A percentile compares a stretch with the other conserved stretches of the same genome.
These are phyloP conservation scores for Pneumocystis oryctolagi DNA, from an alignment of 1,139 yeast genomes.

Conservation along the genomic window DNA sequence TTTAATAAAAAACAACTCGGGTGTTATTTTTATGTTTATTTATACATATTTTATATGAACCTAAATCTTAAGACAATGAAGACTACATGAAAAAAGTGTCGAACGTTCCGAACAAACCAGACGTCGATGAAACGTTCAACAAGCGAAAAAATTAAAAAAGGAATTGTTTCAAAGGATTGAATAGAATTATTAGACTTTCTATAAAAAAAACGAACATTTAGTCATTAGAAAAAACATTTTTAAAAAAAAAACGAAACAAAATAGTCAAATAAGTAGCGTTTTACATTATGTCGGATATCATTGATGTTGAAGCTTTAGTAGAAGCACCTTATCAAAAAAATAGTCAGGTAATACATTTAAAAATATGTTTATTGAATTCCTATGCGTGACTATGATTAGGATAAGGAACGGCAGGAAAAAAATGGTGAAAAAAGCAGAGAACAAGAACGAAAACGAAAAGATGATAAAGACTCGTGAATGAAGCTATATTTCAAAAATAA, in stretches of 20 bases:
- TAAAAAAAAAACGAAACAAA: neutral
- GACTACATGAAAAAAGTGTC: neutral
- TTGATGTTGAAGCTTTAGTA: conserved; percentile 14
- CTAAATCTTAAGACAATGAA: too few species aligned
- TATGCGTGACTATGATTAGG: neutral
- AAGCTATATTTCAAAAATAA: neutral
- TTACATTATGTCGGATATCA: neutral
- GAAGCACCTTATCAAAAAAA: conserved; percentile 13
- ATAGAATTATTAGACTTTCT: neutral
- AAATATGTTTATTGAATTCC: neutral
- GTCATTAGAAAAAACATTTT: neutral
- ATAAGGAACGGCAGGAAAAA: neutral
- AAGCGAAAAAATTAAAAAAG: too few species aligned
- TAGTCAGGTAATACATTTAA: neutral
- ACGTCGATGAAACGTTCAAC: neutral
- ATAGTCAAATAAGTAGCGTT: neutral
- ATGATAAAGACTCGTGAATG: neutral
- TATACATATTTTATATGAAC: too few species aligned
- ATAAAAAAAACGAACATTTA: neutral
- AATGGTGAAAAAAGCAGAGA: neutral
- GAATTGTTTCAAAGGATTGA: neutral
- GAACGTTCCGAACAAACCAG: neutral
- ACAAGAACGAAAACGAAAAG: neutral
- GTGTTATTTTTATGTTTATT: too few species aligned
- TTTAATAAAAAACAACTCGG: too few species aligned